Base-by-base conservation (phyloP, 768 basidiomycete species). In the Tulasnella sp. region DNA sequence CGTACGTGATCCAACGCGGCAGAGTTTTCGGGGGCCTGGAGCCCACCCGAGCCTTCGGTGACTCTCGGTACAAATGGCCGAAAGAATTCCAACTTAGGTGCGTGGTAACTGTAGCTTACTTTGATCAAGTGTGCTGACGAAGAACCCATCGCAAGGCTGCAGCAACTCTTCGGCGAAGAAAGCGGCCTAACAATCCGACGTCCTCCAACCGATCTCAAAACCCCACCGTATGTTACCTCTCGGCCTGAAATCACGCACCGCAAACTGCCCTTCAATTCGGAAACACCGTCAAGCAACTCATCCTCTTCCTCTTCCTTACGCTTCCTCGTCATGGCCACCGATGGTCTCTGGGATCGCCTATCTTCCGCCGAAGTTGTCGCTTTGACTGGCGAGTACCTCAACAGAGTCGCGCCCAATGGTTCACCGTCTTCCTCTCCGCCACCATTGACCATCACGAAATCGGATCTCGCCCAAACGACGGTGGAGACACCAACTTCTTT, bases 181-280 rank as follows among this genome's bases (percentile, higher is more conserved):
- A 92, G 89, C 83, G 88, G 88, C 68, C 86, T 86, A 79, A 86
- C 89, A 1, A 86, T 93, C 84, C 90, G 93, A 31, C 85, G 88
- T 9, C 86, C 91, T 3, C 93, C 92, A 19, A 77, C 89, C 19
- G 85, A 88, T 31, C 90, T 94, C 85, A 93, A 92, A 85, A 95
- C 96, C 5, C 96, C 96, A 2, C 96, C 96, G n/a, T 98, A 97
- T 85, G 95, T 97, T 34, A 96, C 89, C 42, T 91, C 96, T 21
- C 87, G 88, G 9, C 96, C 96, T 2, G 94, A 94, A 46, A 91
- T 96, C 39, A 93, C 92, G 2, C 92, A 95, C 82, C 90, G 90
- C 80, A 91, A 92, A 82, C 86, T 94, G 82, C 86, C 88, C 19
- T 89, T 93, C 83, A 83, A 88, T 19, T 80, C 85, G 39, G 40